Evolutionary conservation across 257 asterid species (phyloP).

Genomic region (Przewalskia tangutica): DNA sequence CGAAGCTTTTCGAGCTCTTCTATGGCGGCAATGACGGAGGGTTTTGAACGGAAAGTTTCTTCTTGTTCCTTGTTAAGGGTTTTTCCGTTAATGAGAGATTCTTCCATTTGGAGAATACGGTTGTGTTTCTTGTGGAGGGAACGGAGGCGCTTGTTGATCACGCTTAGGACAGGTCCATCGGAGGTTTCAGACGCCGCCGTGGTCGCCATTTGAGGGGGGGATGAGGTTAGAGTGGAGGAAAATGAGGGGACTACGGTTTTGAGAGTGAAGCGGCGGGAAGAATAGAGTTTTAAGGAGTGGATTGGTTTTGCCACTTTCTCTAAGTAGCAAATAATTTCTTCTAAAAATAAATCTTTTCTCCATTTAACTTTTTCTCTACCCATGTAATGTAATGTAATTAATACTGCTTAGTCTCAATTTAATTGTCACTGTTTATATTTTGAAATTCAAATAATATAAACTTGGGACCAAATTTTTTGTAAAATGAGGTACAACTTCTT

Average conservation of each 20-base stretch:
- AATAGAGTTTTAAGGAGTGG: no score
- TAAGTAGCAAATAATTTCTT: no score
- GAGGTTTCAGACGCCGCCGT: constrained; percentile 31
- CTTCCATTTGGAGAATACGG: constrained; percentile 76
- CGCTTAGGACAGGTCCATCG: constrained; percentile 61
- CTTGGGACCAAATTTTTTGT: no score
- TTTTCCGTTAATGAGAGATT: constrained; percentile 50
- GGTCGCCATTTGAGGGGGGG: neutral
- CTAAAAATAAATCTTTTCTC: no score
- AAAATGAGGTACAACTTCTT: no score
- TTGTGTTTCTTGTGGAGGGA: constrained; percentile 58
- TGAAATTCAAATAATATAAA: no score
- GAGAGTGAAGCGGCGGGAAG: no score
- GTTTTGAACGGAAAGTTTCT: constrained; percentile 65
- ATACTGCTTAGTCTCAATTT: no score
- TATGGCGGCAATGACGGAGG: constrained; percentile 42
- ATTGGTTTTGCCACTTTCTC: no score
- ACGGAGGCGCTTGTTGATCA: constrained; percentile 74
- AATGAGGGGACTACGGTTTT: neutral
- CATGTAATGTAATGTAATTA: no score
- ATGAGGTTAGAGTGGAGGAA: neutral
- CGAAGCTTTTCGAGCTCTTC: constrained; percentile 74
- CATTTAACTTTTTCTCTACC: no score
- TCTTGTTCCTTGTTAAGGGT: constrained; percentile 69
- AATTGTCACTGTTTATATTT: no score